These are phyloP conservation scores for Aspergillus costaricaensis DNA, from an alignment of 2,329 filamentous ascomycete species.

Conservation along the genomic window DNA sequence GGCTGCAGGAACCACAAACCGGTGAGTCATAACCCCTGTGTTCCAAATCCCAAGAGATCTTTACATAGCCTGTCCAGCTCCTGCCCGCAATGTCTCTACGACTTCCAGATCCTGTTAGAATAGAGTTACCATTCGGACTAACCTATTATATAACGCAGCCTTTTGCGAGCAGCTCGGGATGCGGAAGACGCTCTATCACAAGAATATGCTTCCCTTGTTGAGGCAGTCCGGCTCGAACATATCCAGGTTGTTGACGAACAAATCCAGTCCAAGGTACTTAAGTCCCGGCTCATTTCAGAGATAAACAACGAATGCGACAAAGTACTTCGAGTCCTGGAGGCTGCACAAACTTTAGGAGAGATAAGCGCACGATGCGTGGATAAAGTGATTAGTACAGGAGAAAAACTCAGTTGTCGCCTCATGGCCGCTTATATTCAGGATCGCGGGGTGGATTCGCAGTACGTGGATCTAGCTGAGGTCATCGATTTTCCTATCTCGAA, in stretches of 20 bases:
- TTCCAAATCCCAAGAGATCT: not conserved
- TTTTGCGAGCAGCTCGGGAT: conserved; percentile 53
- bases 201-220: conserved; percentile 72
- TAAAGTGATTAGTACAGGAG: conserved; percentile 89
- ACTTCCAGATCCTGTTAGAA: too few relatives aligned
- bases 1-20: conserved; percentile 89
- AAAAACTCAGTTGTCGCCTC: conserved; percentile 91
- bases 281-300: conserved; percentile 61
- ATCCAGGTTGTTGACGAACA: conserved; percentile 67
- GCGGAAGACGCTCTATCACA: conserved; percentile 50
- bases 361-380: conserved; percentile 79
- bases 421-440: conserved; percentile 85
- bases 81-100: not conserved
- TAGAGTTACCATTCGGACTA: too few relatives aligned
- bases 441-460: conserved; percentile 78
- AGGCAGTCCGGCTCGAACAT: conserved; percentile 82
- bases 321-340: conserved; percentile 72
- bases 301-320: conserved; percentile 79
- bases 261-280: conserved; percentile 60
- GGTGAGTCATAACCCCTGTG: conserved; percentile 59
- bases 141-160: conserved; percentile 26
- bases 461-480: conserved; percentile 83
- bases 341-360: conserved; percentile 63
- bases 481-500: conserved; percentile 64
- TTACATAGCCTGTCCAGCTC: not conserved